Evolutionary conservation across 768 basidiomycete species (phyloP), one percentile per base, ranked within the genome.

Genomic region (Boletus tylopilopsis): DNA sequence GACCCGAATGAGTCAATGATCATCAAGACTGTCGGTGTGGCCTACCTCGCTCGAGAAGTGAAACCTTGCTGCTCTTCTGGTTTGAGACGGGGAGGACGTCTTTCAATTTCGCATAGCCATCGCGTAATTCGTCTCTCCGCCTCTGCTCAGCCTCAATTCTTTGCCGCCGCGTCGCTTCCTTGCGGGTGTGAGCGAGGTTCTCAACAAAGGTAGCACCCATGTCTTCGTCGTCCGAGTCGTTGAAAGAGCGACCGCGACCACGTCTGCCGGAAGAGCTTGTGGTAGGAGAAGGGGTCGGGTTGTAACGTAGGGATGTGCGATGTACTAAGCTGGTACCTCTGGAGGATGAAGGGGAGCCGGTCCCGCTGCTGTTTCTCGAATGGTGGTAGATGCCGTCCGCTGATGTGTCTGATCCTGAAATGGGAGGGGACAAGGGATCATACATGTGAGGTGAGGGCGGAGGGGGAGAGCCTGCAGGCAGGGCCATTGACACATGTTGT

Each of bases 51-150:
- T 94, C 92, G 48, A 94, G 74, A 49, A 94, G 71, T 22, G 87
- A 90, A 16, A 92, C 88, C 66, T 94, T 94, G 73, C 88, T 91
- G 67, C 86, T 85, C 73, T 93, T 90, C 75, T 92, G 90, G 69
- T 90, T 92, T 12, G 87, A 88, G 45, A 85, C 78, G 3, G 92
- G 92, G 7, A 94, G 75, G 22, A 88, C 87, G 54, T 92, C 90
- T 70, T 90, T 91, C 68, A 94, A 74, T 63, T 86, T 84, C 30
- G 86, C 85, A 69, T 94, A 94, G 23, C 90, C 91, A 62, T 94
- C 91, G 53, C 92, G 79, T 53, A 94, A 76, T 69, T 94, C 92
- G 68, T 93, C 90, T 56, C 92, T 78, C 50, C 92, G 77, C 38
- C 90, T 76, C 73, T 94, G 88, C 68, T 92, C 89, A n/a, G 89